phyloP scores from a whole-genome alignment of 768 basidiomycete species.

The Agaricus sinodeliciosus region DNA sequence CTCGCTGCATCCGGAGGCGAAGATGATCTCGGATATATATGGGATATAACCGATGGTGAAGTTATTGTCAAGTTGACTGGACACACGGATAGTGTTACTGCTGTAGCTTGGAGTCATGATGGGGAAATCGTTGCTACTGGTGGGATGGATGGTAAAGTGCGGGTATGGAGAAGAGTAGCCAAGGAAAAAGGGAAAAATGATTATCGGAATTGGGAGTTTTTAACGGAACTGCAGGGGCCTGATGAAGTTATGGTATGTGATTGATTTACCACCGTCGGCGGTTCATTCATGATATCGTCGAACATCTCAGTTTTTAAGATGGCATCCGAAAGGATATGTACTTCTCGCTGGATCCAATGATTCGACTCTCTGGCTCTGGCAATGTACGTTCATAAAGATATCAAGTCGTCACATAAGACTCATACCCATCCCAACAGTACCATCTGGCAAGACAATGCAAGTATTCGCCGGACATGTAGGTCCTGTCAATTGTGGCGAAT shows the following conservation, averaged over 20 bases:
- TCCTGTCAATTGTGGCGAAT: constrained; percentile 79
- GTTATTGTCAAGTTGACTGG: constrained; percentile 81
- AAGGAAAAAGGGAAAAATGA: constrained; percentile 63
- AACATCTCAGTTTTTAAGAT: constrained; percentile 70
- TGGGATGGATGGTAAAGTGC: constrained; percentile 95
- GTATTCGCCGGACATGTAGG: constrained; percentile 90
- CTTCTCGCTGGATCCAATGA: constrained; percentile 92
- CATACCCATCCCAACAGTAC: constrained; percentile 46
- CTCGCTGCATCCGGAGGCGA: constrained; percentile 91
- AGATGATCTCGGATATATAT: constrained; percentile 92
- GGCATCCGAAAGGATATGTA: constrained; percentile 92
- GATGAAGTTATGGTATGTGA: constrained; percentile 87
- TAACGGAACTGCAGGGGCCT: constrained; percentile 87
- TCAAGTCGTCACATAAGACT: constrained; percentile 8
- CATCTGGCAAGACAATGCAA: constrained; percentile 91
- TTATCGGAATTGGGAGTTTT: constrained; percentile 86
- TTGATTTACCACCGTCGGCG: not conserved
- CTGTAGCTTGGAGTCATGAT: constrained; percentile 74
- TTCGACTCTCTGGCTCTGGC: constrained; percentile 95
- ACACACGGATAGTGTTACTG: constrained; percentile 87
- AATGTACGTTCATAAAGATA: constrained; percentile 44
- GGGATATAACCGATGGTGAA: constrained; percentile 80
- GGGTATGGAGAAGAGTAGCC: constrained; percentile 85
- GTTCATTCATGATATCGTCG: not conserved
- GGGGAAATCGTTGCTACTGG: constrained; percentile 94